Base-by-base conservation (phyloP, 345 rosid genomes). In the Kernera saxatilis region DNA sequence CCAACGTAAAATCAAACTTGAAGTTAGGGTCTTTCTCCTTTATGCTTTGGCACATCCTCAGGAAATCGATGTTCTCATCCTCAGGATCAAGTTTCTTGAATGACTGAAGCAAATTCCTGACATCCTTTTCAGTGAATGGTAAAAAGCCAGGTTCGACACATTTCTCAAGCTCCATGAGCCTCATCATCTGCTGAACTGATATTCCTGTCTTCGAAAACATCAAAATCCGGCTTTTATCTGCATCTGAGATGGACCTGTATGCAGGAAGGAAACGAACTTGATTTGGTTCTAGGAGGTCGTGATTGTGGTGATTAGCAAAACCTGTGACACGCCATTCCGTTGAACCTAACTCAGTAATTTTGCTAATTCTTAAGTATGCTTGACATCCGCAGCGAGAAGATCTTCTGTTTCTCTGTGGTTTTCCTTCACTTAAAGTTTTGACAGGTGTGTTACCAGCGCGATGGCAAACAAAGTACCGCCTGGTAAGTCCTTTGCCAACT, bases 181-280 rank as follows among this genome's bases (percentile, higher is more conserved):
- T 86, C 93, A 93, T 88, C 98, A 93, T 93, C 82, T 93, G 98
- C 84, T 93, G 98, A 57, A 93, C 92, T 1, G 98, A 84, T 58
- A 93, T 93, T 58, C 96, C 96, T 0, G 98, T 93, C 82, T 90
- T 90, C 11, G 98, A 96, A 88, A 93, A 93, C 96, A 93, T 91
- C 52, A 93, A 84, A 64, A 93, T 87, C 35, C 97, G 77, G 79
- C 86, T 93, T 80, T 86, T 90, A 83, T 93, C 98, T 14, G 91
- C 69, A 53, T 91, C 97, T 17, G 98, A 88, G 68, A 93, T 93
- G 23, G 97, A 86, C 69, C 97, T 85, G 71, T 87, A 93, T 0
- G 97, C 98, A 74, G 98, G 98, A 77, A 93, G 94, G 74, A 91
- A 93, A 60, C 97, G 92, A 45, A 93, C 97, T 79, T 91, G 98